Evolutionary conservation across 768 basidiomycete genomes (phyloP).

Genomic region (Leccinum subtestaceum): DNA sequence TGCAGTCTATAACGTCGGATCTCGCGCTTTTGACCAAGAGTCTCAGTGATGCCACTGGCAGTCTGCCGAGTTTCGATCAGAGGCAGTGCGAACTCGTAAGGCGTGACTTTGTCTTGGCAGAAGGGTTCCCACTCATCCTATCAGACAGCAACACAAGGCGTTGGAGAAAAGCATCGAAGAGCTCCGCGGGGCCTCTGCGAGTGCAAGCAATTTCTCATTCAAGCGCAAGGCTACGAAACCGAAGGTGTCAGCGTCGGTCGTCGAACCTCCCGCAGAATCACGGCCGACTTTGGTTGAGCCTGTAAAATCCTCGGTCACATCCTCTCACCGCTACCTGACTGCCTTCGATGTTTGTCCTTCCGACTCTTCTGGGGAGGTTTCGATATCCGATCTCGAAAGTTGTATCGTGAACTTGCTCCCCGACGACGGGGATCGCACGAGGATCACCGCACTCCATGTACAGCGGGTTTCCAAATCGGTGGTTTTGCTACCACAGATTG

Average conservation of each 20-base stretch:
- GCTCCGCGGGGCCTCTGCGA: slow-evolving; percentile 42
- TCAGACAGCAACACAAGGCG: slow-evolving; percentile 58
- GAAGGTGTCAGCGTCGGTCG: slow-evolving; percentile 3
- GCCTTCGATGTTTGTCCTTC: slow-evolving; percentile 29
- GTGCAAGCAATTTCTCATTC: slow-evolving; percentile 68
- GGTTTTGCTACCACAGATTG: slow-evolving; percentile 60
- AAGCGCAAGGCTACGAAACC: slow-evolving; percentile 44
- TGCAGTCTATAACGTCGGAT: slow-evolving; percentile 47
- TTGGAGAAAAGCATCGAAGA: slow-evolving; percentile 56
- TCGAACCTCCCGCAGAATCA: neutral
- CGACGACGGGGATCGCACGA: slow-evolving; percentile 3
- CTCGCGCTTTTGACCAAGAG: slow-evolving; percentile 59
- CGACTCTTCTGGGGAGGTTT: slow-evolving; percentile 45
- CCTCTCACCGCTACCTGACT: slow-evolving; percentile 47
- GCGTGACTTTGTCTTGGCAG: slow-evolving; percentile 8
- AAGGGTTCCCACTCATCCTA: slow-evolving; percentile 10
- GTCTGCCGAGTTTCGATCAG: slow-evolving; percentile 72
- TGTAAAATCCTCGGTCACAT: slow-evolving; percentile 41
- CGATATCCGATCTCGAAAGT: slow-evolving; percentile 59
- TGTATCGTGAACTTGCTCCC: slow-evolving; percentile 72
- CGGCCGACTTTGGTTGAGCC: slow-evolving; percentile 26
- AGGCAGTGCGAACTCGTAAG: slow-evolving; percentile 66
- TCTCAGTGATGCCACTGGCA: slow-evolving; percentile 60
- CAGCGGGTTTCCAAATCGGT: slow-evolving; percentile 58
- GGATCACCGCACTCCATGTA: slow-evolving; percentile 31